A percentile compares a stretch with the other conserved stretches of the same genome.
Conservation (phyloP, 2,329 filamentous ascomycete genomes). For the Lachnellula arida region DNA sequence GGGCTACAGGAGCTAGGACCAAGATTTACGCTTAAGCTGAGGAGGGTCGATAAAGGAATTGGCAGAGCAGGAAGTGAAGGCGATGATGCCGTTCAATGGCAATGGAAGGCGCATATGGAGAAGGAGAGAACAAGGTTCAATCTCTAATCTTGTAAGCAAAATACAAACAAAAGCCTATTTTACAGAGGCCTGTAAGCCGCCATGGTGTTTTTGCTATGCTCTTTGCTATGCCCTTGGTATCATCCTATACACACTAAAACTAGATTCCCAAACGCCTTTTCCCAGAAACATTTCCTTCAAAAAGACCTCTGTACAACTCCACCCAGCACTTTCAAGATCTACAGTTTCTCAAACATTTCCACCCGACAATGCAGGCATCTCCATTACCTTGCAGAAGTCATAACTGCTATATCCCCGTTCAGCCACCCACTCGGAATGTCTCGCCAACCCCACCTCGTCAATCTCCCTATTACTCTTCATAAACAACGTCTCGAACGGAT, state of each 20-base stretch:
- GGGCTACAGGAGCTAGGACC: slow-evolving; percentile 90
- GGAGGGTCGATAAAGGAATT: slow-evolving; percentile 87
- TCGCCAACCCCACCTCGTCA: slow-evolving; percentile 14
- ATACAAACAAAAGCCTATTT: not conserved
- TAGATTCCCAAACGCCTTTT: not conserved
- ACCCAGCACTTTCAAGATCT: too few relatives aligned
- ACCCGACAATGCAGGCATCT: not conserved
- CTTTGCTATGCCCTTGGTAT: not conserved
- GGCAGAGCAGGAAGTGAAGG: slow-evolving; percentile 59
- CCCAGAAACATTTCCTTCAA: not conserved
- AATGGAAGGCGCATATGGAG: slow-evolving; percentile 95
- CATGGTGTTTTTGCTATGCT: too few relatives aligned
- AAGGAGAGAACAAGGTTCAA: slow-evolving; percentile 92
- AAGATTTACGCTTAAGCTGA: slow-evolving; percentile 77
- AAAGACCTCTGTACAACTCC: too few relatives aligned
- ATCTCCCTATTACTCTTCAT: slow-evolving; percentile 27
- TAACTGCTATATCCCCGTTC: slow-evolving; percentile 24
- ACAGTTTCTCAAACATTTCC: not conserved
- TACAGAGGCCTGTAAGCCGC: not conserved
- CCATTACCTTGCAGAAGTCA: slow-evolving; percentile 18
- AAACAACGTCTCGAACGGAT: slow-evolving; percentile 28
- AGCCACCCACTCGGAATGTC: slow-evolving; percentile 21
- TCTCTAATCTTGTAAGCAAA: slow-evolving; percentile 51
- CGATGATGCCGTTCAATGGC: slow-evolving; percentile 58
- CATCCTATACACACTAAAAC: not conserved